phyloP scores from a whole-genome alignment of 352 stramenopile species.

The Phytophthora pistaciae region DNA sequence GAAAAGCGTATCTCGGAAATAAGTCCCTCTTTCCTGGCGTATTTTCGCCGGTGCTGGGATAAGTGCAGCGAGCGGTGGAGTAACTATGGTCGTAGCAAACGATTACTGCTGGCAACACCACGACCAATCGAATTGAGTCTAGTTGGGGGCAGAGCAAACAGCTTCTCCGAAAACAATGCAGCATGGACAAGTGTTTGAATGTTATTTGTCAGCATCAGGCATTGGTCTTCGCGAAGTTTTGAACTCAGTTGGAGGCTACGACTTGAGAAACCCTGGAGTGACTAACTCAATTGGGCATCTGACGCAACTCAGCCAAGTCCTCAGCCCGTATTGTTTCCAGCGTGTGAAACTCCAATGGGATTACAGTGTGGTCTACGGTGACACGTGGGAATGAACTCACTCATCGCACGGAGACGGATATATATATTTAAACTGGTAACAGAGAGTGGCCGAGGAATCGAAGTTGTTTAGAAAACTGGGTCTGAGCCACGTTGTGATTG shows the following conservation, averaged over 20 bases:
- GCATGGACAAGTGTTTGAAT: neutral
- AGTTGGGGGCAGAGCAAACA: neutral
- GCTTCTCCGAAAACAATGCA: neutral
- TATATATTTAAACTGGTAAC: neutral
- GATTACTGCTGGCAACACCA: neutral
- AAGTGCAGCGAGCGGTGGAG: neutral
- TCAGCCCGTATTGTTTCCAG: neutral
- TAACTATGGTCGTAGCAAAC: neutral
- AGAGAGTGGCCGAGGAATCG: neutral
- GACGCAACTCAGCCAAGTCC: neutral
- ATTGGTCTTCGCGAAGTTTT: neutral
- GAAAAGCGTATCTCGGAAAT: too few species aligned
- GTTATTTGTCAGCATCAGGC: neutral
- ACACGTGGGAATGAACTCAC: neutral
- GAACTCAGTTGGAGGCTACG: neutral
- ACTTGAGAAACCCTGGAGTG: neutral
- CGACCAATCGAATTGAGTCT: neutral
- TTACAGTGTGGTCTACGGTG: neutral
- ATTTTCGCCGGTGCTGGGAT: neutral
- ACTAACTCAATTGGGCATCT: neutral
- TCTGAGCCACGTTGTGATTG: neutral
- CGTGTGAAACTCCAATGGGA: neutral
- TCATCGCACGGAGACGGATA: neutral
- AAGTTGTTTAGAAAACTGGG: neutral
- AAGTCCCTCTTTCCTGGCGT: neutral